Base-by-base conservation (phyloP, 2,329 filamentous ascomycete genomes). In the Scytalidium sp. region DNA sequence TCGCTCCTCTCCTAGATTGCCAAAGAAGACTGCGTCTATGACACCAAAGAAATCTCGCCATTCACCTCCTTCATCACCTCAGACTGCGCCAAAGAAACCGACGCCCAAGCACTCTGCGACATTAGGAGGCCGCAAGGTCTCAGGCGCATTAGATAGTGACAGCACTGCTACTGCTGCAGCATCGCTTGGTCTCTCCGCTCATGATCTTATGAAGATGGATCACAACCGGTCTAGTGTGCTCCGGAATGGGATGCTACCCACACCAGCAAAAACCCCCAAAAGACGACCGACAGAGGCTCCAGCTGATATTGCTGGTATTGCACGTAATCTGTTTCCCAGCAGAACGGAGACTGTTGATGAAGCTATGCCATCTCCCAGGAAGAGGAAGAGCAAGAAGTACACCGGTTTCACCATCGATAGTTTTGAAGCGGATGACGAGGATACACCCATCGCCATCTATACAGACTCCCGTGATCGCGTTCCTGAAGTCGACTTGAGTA, bases 381-480 rank as follows among this genome's bases (percentile, higher is more conserved):
- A 83, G 68, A 72, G 72, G 57, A 76, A 76, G 58, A 70, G 67
- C 43, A 82, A 80, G 69, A 81, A 81, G 65, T 79, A 81, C 64
- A 74, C 70, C 4, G 75, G 77, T 45, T 68, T 78, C 41, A 71
- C 75, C 10, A 61, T 84, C 55, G 78, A 80, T 54, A 84, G 80
- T 67, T 84, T 86, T 62, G 71, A 68, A 20, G 76, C 68, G 7
- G 76, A 79, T n/a, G 69, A 75, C 7, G 76, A 81, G 40, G 72
- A 76, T 40, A 49, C 52, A 13, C 66, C 75, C n/a, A 88, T 92
- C 57, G 67, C 80, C 56, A 89, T 93, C 61, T 93, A 84, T 64
- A 91, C 86, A 39, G 88, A 94, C 66, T 83, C 88, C 1, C 85
- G 90, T 56, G 91, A 96, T 58, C 84, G 85, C 48, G 69, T 91